phyloP scores from a whole-genome alignment of 116 monocot genomes.

The Zostera marina region DNA sequence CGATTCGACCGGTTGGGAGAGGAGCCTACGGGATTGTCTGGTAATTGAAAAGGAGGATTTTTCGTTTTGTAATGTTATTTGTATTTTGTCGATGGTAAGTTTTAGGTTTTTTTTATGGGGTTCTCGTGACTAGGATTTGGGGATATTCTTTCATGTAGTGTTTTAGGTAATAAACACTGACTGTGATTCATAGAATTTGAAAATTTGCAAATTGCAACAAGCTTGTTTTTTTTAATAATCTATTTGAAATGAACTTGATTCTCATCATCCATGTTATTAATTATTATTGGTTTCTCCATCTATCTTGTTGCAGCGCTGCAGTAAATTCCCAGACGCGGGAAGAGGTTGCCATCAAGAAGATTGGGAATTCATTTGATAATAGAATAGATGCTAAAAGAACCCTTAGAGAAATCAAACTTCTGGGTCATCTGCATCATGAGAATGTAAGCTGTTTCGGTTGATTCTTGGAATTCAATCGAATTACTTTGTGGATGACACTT shows the following conservation, averaged over 20 bases:
- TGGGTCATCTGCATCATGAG: constrained; percentile 76
- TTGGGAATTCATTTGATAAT: constrained; percentile 84
- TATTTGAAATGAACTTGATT: too few species aligned
- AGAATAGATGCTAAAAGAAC: constrained; percentile 89
- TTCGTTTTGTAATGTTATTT: not conserved
- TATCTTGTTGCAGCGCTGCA: constrained; percentile 44
- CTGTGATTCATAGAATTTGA: too few species aligned
- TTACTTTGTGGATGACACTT: not conserved
- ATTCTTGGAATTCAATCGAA: too few species aligned
- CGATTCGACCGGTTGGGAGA: constrained; percentile 55
- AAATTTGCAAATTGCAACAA: too few species aligned
- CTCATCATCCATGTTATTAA: not conserved
- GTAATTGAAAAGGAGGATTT: constrained; percentile 13
- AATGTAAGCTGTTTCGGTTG: too few species aligned
- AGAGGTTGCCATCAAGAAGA: constrained; percentile 92
- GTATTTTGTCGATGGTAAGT: not conserved
- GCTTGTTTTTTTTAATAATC: too few species aligned
- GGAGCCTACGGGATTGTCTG: constrained; percentile 82
- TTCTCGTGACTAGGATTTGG: not conserved
- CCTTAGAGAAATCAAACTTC: constrained; percentile 88
- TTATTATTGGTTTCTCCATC: not conserved
- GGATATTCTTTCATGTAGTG: too few species aligned
- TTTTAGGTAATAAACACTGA: too few species aligned
- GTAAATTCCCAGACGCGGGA: constrained; percentile 59
- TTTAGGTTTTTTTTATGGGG: not conserved